Percentiles rank a stretch among this genome's conserved stretches.
phyloP scores from a whole-genome alignment of 1,284 basidiomycete genomes.

The Omphalotus olearius region DNA sequence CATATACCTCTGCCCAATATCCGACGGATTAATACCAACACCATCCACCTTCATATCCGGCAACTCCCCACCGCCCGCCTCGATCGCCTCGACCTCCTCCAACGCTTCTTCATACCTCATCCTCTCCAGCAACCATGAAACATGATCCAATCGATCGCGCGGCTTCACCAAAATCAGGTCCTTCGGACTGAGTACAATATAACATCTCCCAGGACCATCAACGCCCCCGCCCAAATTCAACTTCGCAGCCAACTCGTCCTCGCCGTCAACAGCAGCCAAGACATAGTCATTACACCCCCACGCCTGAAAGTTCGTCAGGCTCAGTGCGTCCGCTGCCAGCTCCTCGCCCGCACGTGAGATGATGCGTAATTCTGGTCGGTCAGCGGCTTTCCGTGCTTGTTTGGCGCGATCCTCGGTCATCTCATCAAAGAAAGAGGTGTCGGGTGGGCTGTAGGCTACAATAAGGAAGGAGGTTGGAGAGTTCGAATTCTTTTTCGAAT shows the following conservation, averaged over 20 bases:
- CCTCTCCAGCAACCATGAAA: conserved; percentile 89
- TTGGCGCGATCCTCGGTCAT: conserved; percentile 52
- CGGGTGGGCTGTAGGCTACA: conserved; percentile 77
- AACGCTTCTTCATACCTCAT: conserved; percentile 87
- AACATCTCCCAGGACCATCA: conserved; percentile 36
- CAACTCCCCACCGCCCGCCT: conserved; percentile 16
- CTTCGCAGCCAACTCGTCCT: conserved; percentile 24
- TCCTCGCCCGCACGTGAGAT: conserved; percentile 90
- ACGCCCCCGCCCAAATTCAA: conserved; percentile 12
- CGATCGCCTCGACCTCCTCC: conserved; percentile 52
- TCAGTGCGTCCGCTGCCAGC: conserved; percentile 81
- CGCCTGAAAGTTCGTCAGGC: conserved; percentile 72
- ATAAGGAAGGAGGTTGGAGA: conserved; percentile 74
- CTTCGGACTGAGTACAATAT: conserved; percentile 83
- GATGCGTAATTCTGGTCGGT: conserved; percentile 90
- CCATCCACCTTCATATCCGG: conserved; percentile 22
- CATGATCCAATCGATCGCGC: conserved; percentile 86
- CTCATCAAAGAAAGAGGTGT: conserved; percentile 47
- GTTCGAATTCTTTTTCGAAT: conserved; percentile 15
- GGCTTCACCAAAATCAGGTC: conserved; percentile 85
- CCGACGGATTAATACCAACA: conserved; percentile 54
- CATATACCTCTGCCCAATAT: conserved; percentile 83
- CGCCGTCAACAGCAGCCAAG: conserved; percentile 47
- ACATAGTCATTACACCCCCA: conserved; percentile 95
- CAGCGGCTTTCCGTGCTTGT: conserved; percentile 78